Base-by-base conservation (phyloP, 306 rosid species). In the Cucurbita moschata region DNA sequence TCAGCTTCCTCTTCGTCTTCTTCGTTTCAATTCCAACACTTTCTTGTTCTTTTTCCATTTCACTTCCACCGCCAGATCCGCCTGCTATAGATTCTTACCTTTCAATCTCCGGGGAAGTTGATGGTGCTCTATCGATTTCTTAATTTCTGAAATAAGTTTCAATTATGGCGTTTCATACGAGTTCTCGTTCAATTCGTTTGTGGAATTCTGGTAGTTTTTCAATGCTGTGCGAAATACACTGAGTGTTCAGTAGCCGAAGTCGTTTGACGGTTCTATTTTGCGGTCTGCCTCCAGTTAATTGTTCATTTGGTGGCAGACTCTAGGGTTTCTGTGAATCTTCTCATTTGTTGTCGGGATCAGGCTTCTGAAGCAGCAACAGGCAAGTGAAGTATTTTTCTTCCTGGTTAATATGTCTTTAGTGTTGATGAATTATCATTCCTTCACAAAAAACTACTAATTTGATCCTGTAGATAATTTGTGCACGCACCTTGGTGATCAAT, bases 271-370 rank as follows among this genome's bases (percentile, higher is more conserved):
- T 19, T 65, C 52, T 9, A 18, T 65, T 65, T 18, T 18, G 38
- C 18, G 38, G 71, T 23, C 73, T 46, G 57, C 40, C 73, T 68
- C 73, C 73, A 68, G 7, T 68, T 23, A 14, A 47, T 47, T 67
- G 3, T 67, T 47, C 73, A 68, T 68, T 68, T 47, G 53, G 73
- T 68, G 56, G 73, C 73, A 68, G 73, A 68, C 73, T 68, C 73
- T 68, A 68, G 73, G 73, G 73, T 68, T 68, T 47, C 14, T 47
- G 10, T 43, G 38, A 19, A 65, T 65, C 38, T 19, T 68, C 40
- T 23, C 19, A 37, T 68, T 47, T 47, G 72, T 47, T 68, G 8
- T 11, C 21, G 73, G 21, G 73, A 68, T 68, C 56, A 68, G 57
- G 38, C 55, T 47, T 68, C 21, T 68, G 42, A 23, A 68, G 57